These are phyloP conservation scores for Uncinocarpus reesii DNA, from an alignment of 2,329 filamentous ascomycete species.

Conservation along the genomic window DNA sequence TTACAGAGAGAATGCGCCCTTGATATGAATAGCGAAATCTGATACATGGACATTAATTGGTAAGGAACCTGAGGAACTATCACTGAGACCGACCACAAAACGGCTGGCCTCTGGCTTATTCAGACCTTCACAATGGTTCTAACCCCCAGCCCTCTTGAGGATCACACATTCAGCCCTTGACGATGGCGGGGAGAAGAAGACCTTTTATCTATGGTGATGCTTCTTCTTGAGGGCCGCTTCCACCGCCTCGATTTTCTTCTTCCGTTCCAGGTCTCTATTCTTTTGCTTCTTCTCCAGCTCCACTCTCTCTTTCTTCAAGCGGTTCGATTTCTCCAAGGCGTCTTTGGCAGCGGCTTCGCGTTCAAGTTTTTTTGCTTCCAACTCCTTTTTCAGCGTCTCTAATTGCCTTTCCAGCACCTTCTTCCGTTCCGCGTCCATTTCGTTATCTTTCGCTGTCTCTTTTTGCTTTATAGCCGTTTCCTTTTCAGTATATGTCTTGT, in stretches of 20 bases:
- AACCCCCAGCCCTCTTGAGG: no score
- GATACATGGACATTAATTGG: no score
- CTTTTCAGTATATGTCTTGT: neutral
- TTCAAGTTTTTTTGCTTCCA: neutral
- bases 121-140: no score
- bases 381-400: neutral
- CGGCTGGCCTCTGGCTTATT: no score
- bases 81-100: no score
- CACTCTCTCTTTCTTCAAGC: neutral
- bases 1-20: no score
- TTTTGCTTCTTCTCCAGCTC: neutral
- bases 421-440: neutral
- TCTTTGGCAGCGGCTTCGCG: neutral
- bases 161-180: neutral
- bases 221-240: neutral
- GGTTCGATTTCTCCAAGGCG: neutral
- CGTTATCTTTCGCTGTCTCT: neutral
- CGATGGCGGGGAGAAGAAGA: neutral
- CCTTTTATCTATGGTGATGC: neutral
- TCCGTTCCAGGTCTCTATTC: neutral
- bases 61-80: no score
- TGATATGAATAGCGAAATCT: no score
- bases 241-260: neutral
- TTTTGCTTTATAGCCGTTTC: neutral
- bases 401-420: neutral